Evolutionary conservation across 1,284 basidiomycete genomes (phyloP), one percentile per base, ranked within the genome.

Genomic region (Moniliophthora roreri): DNA sequence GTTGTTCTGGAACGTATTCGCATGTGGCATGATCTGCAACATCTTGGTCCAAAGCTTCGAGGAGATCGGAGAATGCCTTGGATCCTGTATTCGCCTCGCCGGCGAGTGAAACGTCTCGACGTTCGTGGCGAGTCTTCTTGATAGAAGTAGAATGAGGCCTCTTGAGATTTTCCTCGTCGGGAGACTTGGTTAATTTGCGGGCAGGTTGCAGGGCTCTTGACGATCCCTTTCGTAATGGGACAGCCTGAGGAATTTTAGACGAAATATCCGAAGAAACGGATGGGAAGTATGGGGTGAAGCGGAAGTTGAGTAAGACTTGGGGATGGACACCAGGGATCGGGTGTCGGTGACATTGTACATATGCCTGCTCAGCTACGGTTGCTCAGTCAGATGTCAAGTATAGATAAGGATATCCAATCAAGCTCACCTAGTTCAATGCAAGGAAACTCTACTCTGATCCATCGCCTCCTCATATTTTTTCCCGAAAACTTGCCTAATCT

Each of bases 401-500:
- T 13, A n/a, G n/a, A n/a, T n/a, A n/a, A n/a, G n/a, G n/a, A n/a
- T n/a, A n/a, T n/a, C 18, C 7, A 24, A 23, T 28, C 13, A 15
- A 16, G 16, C 44, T 32, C 18, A 46, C 44, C 44, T n/a, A 46
- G 24, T 28, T 46, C 44, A 32, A 32, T 46, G 11, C 23, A 46
- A 8, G 44, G 15, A 18, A 46, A 46, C 24, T 46, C 44, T 2
- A 46, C 24, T 28, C 44, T 46, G 11, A 46, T 24, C 44, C 44
- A 46, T 32, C 24, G 26, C 7, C 24, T 46, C 18, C 44, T 46
- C 44, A 46, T 32, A 46, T 24, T 32, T 32, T 24, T n/a, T 32
- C 44, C 44, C 9, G 44, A 46, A 16, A 46, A 46, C 44, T 46
- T 46, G 24, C 44, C 44, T 24, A 46, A 32, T 18, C 44, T 46